Conservation (phyloP, 202 grass and related monocot genomes). For the Elaeis oleifera region DNA sequence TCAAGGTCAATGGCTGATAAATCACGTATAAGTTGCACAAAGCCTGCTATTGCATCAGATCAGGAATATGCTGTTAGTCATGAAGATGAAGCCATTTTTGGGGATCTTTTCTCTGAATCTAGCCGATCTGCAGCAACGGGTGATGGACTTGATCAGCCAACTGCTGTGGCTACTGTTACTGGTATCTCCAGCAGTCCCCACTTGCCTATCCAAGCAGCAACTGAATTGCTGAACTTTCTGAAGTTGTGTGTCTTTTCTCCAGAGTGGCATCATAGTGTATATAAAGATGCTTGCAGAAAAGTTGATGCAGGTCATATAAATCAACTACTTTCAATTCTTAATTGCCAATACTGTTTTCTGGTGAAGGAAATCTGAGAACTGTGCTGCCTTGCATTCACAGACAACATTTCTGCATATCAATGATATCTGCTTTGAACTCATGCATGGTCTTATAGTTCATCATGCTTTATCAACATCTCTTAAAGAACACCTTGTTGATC, state of each 20-base stretch:
- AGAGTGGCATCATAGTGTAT: slow-evolving; percentile 52
- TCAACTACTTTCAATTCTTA: slow-evolving; percentile 70
- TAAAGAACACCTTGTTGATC: slow-evolving; percentile 64
- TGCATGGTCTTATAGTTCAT: slow-evolving; percentile 57
- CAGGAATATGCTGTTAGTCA: slow-evolving; percentile 59
- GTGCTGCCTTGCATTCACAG: slow-evolving; percentile 18
- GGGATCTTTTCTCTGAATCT: slow-evolving; percentile 87
- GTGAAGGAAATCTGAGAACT: slow-evolving; percentile 41
- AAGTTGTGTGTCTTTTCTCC: slow-evolving; percentile 58
- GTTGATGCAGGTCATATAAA: slow-evolving; percentile 51
- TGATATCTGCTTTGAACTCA: slow-evolving; percentile 66
- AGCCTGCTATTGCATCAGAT: slow-evolving; percentile 58
- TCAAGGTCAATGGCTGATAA: slow-evolving; percentile 48
- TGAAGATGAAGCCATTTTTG: slow-evolving; percentile 95
- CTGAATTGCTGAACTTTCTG: slow-evolving; percentile 79
- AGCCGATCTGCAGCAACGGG: slow-evolving; percentile 37
- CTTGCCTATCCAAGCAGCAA: slow-evolving; percentile 54
- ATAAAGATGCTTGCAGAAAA: slow-evolving; percentile 63
- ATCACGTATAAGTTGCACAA: slow-evolving; percentile 40
- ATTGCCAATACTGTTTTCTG: slow-evolving; percentile 39
- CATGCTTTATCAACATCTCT: slow-evolving; percentile 48
- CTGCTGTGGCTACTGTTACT: slow-evolving; percentile 27
- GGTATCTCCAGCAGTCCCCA: slow-evolving; percentile 34
- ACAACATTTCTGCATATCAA: slow-evolving; percentile 38
- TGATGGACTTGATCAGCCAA: slow-evolving; percentile 60